Evolutionary conservation across 176 grass and related monocot species (phyloP).

Genomic region (Metroxylon sagu): DNA sequence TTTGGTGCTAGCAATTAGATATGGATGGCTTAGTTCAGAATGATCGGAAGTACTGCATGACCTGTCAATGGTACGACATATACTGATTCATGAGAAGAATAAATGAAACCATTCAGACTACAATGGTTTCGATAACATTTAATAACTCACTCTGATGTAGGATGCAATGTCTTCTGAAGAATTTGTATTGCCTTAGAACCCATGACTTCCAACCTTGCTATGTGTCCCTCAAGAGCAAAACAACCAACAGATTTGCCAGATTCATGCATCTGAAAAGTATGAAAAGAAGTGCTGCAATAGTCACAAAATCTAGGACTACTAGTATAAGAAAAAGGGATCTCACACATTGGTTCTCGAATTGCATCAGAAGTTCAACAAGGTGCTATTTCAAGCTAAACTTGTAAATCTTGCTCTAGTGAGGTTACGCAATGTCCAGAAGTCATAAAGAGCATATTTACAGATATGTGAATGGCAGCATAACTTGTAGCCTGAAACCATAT

Average conservation of each 20-base stretch:
- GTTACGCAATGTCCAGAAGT: too few species aligned
- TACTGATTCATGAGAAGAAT: constrained; percentile 18
- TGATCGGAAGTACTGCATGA: constrained; percentile 20
- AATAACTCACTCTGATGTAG: constrained; percentile 36
- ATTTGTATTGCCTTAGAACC: constrained; percentile 54
- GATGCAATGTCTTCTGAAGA: constrained; percentile 45
- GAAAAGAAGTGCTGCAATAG: constrained; percentile 2
- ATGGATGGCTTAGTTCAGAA: constrained; percentile 15
- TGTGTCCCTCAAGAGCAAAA: constrained; percentile 47
- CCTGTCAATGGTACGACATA: constrained; percentile 18
- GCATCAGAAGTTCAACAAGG: too few species aligned
- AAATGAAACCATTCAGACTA: not conserved
- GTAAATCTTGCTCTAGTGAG: too few species aligned
- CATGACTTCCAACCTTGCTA: constrained; percentile 74
- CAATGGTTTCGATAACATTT: too few species aligned
- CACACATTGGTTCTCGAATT: too few species aligned
- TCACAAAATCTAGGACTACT: not conserved
- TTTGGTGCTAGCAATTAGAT: constrained; percentile 17
- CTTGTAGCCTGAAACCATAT: too few species aligned
- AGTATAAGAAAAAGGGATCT: too few species aligned
- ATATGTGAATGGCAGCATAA: too few species aligned
- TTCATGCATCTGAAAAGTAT: constrained; percentile 40
- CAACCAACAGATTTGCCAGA: constrained; percentile 35
- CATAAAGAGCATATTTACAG: too few species aligned
- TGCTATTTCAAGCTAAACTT: too few species aligned